Conservation (phyloP, 2,329 filamentous ascomycete species). For the Dendrostoma leiphaemia region DNA sequence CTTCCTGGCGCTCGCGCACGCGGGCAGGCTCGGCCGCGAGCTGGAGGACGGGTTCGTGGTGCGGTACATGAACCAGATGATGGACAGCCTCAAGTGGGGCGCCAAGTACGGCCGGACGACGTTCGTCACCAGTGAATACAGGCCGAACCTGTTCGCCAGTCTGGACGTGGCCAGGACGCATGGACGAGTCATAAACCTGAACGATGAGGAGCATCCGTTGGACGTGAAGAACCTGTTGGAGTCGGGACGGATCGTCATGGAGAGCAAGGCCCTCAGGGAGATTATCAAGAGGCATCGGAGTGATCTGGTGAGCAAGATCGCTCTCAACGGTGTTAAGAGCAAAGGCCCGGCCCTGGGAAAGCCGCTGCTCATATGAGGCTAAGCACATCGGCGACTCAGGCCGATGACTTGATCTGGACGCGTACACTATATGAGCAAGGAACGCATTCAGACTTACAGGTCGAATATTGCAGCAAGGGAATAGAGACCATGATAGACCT, state of each 20-base stretch:
- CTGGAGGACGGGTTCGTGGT: constrained; percentile 49
- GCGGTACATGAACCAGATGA: constrained; percentile 64
- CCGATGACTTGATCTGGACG: too few relatives aligned
- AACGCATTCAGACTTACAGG: too few relatives aligned
- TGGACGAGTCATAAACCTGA: constrained; percentile 65
- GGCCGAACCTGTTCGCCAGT: constrained; percentile 64
- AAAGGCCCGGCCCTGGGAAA: constrained; percentile 32
- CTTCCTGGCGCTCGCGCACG: constrained; percentile 39
- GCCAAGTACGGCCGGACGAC: constrained; percentile 67
- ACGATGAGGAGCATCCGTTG: constrained; percentile 56
- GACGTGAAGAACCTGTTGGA: constrained; percentile 95
- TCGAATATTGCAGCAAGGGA: too few relatives aligned
- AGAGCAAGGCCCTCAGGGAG: constrained; percentile 73
- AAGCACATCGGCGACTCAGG: background rate
- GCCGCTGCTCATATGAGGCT: background rate
- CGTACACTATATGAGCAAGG: too few relatives aligned
- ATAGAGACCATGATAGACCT: too few relatives aligned
- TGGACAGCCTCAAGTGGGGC: constrained; percentile 70
- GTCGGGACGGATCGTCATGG: constrained; percentile 80
- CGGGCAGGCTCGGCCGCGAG: constrained; percentile 32
- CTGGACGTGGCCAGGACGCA: constrained; percentile 63
- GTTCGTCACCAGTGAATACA: constrained; percentile 64
- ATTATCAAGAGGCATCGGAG: constrained; percentile 72
- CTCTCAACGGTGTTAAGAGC: constrained; percentile 38
- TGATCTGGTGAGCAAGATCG: constrained; percentile 55